phyloP scores from a whole-genome alignment of 768 basidiomycete species.

The Ramaria sp. region DNA sequence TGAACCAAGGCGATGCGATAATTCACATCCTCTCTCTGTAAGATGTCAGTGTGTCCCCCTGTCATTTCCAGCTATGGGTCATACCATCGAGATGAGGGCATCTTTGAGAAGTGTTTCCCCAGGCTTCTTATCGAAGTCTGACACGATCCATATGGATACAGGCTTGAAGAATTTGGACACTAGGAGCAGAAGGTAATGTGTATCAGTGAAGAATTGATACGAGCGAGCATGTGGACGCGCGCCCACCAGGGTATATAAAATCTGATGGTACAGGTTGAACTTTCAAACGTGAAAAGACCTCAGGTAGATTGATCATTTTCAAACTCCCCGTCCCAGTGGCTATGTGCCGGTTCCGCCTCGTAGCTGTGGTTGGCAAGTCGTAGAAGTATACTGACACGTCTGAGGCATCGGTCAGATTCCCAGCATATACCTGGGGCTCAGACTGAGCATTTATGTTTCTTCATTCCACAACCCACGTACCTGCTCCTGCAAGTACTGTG shows the following conservation, averaged over 20 bases:
- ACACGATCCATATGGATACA: constrained; percentile 47
- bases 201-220: not conserved
- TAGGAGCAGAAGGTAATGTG: not conserved
- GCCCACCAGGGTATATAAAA: constrained; percentile 59
- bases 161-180: constrained; percentile 9
- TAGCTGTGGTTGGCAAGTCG: constrained; percentile 64
- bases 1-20: constrained; percentile 72
- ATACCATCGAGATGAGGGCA: constrained; percentile 55
- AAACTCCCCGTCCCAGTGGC: constrained; percentile 33
- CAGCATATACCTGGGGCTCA: constrained; percentile 42
- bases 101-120: constrained; percentile 54
- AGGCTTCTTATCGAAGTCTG: constrained; percentile 59
- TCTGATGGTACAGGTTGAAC: constrained; percentile 31
- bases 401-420: constrained; percentile 43
- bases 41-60: not conserved
- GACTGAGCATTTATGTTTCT: not conserved
- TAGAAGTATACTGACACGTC: constrained; percentile 76
- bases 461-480: constrained; percentile 26
- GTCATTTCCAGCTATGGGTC: constrained; percentile 12
- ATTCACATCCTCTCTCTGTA: constrained; percentile 33
- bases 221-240: constrained; percentile 1
- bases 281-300: constrained; percentile 37
- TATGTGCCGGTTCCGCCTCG: constrained; percentile 68
- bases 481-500: constrained; percentile 65
- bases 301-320: constrained; percentile 43